These are phyloP conservation scores for Brassica hybrid DNA, from an alignment of 441 rosid genomes.

Conservation along the genomic window DNA sequence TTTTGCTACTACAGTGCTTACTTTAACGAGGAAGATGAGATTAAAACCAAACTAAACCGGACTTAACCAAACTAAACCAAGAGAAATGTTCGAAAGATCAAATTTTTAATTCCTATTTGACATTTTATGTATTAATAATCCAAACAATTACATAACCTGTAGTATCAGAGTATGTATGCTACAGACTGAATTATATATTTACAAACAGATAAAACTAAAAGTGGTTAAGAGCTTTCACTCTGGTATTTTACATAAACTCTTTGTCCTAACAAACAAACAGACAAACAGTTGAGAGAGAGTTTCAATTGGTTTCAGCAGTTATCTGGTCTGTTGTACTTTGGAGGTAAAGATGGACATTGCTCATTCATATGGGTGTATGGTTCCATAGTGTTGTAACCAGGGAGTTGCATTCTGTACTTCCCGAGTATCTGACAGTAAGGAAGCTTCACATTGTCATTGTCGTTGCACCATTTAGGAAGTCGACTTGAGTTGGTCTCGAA, in stretches of 20 bases:
- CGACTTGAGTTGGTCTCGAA: constrained; percentile 72
- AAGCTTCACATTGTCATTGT: constrained; percentile 67
- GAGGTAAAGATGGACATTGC: constrained; percentile 82
- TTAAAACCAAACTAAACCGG: background rate
- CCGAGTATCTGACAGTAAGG: constrained; percentile 86
- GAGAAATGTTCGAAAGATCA: background rate
- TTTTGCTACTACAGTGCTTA: constrained; percentile 9
- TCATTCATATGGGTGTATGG: constrained; percentile 90
- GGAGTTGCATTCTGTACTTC: constrained; percentile 84
- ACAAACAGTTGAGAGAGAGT: too few species aligned
- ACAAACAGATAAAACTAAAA: too few species aligned
- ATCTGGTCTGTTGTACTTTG: constrained; percentile 60
- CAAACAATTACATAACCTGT: too few species aligned
- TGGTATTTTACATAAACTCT: too few species aligned
- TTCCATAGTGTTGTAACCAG: constrained; percentile 70
- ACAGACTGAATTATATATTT: too few species aligned
- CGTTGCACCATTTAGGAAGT: constrained; percentile 88
- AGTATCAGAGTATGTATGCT: too few species aligned
- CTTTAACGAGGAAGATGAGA: constrained; percentile 13
- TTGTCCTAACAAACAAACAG: too few species aligned
- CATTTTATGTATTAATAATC: background rate
- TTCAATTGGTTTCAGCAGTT: constrained; percentile 48
- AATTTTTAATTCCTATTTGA: background rate
- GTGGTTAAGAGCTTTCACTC: too few species aligned
- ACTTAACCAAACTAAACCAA: background rate